Base-by-base conservation (phyloP, 768 basidiomycete species). In the Leccinum ochraceum region DNA sequence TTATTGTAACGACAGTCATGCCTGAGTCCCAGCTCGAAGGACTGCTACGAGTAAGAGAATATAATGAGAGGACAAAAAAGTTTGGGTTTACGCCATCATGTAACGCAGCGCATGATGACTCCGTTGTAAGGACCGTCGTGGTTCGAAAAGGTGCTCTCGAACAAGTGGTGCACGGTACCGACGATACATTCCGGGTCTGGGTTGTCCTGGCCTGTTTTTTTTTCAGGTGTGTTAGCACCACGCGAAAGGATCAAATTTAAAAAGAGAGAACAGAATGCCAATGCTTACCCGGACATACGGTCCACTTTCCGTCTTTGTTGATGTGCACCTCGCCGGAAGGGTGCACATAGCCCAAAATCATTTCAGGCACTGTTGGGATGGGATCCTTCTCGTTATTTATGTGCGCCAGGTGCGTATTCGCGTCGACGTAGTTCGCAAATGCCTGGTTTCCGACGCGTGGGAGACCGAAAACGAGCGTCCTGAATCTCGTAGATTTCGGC, bases 341-440 rank as follows among this genome's bases (percentile, higher is more conserved):
- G 42, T 81, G 79, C 4, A 61, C 70, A 54, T 75, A 82, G 11
- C 75, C 80, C 32, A 80, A 51, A 56, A 74, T 75, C 60, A 11
- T 66, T 1, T 57, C 65, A 1, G 75, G 75, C 6, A 63, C 9
- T 54, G 67, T 75, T 22, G 80, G 80, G 4, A 81, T 48, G 1
- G 71, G 69, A 53, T 81, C 80, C 30, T 76, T 62, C 57, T 67
- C 34, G 72, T 87, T 84, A 67, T 81, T 85, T 67, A 87, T 78
- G 59, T 80, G 86, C 14, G 78, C 83, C 16, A 85, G 57, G 3
- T 70, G 63, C 42, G 74, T 50, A 37, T 81, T 73, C 10, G 75
- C 66, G 60, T 86, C 82, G 46, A 86, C 78, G 60, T 81, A 81
- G 66, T 85, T 65, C 1, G 85, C 86, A 63, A 87, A 88, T 0